A percentile compares a stretch with the other conserved stretches of the same genome.
Conservation (phyloP, 306 rosid species). For the Begonia masoniana region DNA sequence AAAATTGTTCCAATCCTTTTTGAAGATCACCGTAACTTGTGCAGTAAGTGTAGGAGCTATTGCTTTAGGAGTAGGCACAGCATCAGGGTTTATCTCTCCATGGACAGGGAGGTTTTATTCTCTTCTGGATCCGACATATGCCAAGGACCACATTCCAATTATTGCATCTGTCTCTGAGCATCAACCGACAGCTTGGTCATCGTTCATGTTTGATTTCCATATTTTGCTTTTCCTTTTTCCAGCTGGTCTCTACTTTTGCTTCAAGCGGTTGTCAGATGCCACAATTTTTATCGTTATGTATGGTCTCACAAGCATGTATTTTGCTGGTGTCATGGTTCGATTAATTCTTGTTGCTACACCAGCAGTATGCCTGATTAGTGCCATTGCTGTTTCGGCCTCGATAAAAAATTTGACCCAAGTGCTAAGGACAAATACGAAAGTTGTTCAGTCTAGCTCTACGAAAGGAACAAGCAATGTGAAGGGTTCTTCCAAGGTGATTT, state of each 20-base stretch:
- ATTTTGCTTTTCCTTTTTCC: slow-evolving; percentile 90
- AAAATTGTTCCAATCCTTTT: slow-evolving; percentile 71
- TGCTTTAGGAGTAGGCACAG: slow-evolving; percentile 90
- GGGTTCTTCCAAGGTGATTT: slow-evolving; percentile 78
- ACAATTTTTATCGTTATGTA: slow-evolving; percentile 92
- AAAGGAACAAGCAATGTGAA: slow-evolving; percentile 49
- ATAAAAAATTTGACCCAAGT: slow-evolving; percentile 71
- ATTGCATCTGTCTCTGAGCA: slow-evolving; percentile 99
- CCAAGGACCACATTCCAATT: slow-evolving; percentile 95
- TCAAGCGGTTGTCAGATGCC: slow-evolving; percentile 96
- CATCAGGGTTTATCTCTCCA: slow-evolving; percentile 96
- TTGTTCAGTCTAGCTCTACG: slow-evolving; percentile 51
- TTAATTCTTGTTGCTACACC: slow-evolving; percentile 97
- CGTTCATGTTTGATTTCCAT: slow-evolving; percentile 99
- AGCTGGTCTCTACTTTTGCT: slow-evolving; percentile 96
- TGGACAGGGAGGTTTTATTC: slow-evolving; percentile 99
- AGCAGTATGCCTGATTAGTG: slow-evolving; percentile 93
- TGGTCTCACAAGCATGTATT: slow-evolving; percentile 99
- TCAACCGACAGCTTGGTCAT: slow-evolving; percentile 99
- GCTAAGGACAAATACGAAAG: slow-evolving; percentile 52
- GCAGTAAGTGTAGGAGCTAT: slow-evolving; percentile 67
- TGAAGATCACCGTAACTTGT: slow-evolving; percentile 83
- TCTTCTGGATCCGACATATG: slow-evolving; percentile 94
- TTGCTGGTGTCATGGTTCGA: slow-evolving; percentile 98
- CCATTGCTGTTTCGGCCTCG: slow-evolving; percentile 91